A percentile compares a stretch with the other conserved stretches of the same genome.
Evolutionary conservation across 768 basidiomycete genomes (phyloP).

Genomic region (Amyloporia xantha): DNA sequence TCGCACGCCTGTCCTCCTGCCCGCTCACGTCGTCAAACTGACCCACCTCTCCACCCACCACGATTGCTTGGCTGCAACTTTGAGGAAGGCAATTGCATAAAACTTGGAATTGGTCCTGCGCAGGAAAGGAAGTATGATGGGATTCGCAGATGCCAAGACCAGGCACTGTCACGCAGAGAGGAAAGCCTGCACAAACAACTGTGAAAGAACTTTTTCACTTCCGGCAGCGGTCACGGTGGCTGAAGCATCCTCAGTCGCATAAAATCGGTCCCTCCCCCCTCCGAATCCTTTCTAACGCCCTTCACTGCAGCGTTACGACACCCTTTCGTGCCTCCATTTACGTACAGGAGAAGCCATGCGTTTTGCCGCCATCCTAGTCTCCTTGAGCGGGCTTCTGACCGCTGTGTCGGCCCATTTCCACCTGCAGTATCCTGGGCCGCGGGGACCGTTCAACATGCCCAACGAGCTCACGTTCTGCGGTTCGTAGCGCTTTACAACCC

Average conservation of each 20-base stretch:
- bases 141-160: neutral
- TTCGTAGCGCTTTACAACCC: too few relatives aligned
- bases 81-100: too few relatives aligned
- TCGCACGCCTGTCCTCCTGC: too few relatives aligned
- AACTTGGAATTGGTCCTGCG: too few relatives aligned
- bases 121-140: neutral
- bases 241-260: conserved; percentile 5
- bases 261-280: conserved; percentile 7
- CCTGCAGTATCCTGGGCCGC: conserved; percentile 65
- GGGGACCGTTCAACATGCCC: conserved; percentile 61
- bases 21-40: too few relatives aligned
- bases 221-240: conserved; percentile 6
- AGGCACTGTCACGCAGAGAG: neutral
- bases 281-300: conserved; percentile 2
- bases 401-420: conserved; percentile 62
- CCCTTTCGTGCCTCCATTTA: neutral
- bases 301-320: neutral
- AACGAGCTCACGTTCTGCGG: conserved; percentile 64
- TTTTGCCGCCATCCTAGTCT: conserved; percentile 24
- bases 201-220: conserved; percentile 25
- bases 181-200: conserved; percentile 15
- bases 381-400: conserved; percentile 30
- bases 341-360: conserved; percentile 23
- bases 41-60: too few relatives aligned
- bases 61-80: too few relatives aligned